Evolutionary conservation across 345 rosid genomes (phyloP), one percentile per base, ranked within the genome.

Genomic region (Populus deltoides): DNA sequence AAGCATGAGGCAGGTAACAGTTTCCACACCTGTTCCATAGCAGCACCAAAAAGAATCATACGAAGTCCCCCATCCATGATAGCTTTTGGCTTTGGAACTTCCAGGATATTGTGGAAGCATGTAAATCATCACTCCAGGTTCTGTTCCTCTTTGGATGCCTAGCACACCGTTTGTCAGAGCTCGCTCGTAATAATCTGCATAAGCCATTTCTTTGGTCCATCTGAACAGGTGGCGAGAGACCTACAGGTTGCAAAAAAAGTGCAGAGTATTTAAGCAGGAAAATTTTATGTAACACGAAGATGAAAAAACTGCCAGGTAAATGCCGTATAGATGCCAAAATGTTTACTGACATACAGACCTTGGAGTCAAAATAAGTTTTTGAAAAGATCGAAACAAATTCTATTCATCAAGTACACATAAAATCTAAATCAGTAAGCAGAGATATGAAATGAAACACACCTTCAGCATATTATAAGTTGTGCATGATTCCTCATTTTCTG

Each of bases 381-480:
- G 0, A 7, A 1, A 49, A 51, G 27, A 51, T 71, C 45, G 0
- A 71, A 29, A 20, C 39, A 51, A 20, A 51, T 71, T 6, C 39
- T 24, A 11, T 29, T n/a, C 22, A 49, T 16, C 63, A 31, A 27
- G 17, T 71, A 47, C 51, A 73, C 63, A 41, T 57, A 61, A 25
- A 66, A 43, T 66, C 10, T 65, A 27, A 29, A n/a, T 27, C 59
- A 57, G n/a, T 31, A 66, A 45, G 59, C 8, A 24, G 17, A 78
- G 81, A 65, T 8, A 24, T 11, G 15, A 18, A 43, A 74, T 1
- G 29, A 66, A 11, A 12, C 61, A 66, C 82, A 91, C 98, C 96
- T 96, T 92, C 73, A 96, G 88, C 99, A 93, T 93, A 86, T 96
- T 96, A 81, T 93, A 92, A 68, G 98, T 96, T 16, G 99, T 88